phyloP scores from a whole-genome alignment of 1,284 basidiomycete genomes.

The Papiliotrema nemorosa region DNA sequence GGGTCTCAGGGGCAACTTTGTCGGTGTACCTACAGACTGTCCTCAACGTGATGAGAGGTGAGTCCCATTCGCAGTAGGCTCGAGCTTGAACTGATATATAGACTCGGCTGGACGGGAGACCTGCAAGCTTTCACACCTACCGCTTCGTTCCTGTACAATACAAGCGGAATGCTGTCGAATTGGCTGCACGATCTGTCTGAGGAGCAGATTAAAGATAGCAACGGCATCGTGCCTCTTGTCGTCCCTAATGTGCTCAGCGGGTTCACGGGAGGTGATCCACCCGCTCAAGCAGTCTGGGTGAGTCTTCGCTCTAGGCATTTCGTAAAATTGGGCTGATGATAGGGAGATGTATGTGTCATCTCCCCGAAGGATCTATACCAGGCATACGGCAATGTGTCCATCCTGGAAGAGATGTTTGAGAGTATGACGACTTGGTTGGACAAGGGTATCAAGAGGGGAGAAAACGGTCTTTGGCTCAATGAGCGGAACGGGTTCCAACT shows the following conservation, averaged over 20 bases:
- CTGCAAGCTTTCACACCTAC: constrained; percentile 28
- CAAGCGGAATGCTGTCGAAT: constrained; percentile 17
- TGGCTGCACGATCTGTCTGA: constrained; percentile 34
- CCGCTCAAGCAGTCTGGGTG: constrained; percentile 16
- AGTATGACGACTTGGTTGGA: constrained; percentile 33
- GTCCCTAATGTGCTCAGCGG: constrained; percentile 25
- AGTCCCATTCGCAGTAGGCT: neutral
- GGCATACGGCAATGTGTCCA: constrained; percentile 19
- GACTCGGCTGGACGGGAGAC: constrained; percentile 33
- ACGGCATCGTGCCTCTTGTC: constrained; percentile 25
- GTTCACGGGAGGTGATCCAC: neutral
- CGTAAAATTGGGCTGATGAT: too few relatives aligned
- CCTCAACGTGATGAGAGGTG: constrained; percentile 32
- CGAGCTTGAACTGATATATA: constrained; percentile 1
- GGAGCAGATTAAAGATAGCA: constrained; percentile 27
- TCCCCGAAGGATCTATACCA: constrained; percentile 26
- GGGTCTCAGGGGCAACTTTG: constrained; percentile 30
- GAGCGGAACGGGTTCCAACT: constrained; percentile 19
- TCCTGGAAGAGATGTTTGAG: constrained; percentile 23
- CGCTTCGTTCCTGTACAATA: constrained; percentile 31
- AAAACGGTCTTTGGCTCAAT: constrained; percentile 21
- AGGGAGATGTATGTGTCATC: constrained; percentile 31
- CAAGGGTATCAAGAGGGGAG: constrained; percentile 20
- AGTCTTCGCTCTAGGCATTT: too few relatives aligned
- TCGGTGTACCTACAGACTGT: constrained; percentile 34